Conservation (phyloP, 768 basidiomycete species). For the Tylopilus sp. region DNA sequence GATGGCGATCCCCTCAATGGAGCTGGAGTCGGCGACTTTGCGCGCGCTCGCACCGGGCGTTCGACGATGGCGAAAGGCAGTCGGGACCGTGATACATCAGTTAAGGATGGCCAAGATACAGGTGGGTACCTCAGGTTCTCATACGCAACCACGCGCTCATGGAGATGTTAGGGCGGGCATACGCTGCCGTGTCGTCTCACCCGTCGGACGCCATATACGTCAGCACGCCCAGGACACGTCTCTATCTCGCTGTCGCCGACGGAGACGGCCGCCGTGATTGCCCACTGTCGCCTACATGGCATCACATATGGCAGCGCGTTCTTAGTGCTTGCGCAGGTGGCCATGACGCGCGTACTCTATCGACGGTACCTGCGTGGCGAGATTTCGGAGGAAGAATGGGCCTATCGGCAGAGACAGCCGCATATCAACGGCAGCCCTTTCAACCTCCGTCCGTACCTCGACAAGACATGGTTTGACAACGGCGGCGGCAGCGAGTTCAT, state of each 20-base stretch:
- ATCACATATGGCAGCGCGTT: constrained; percentile 51
- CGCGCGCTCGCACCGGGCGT: constrained; percentile 32
- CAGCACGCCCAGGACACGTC: constrained; percentile 33
- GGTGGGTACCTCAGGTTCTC: constrained; percentile 28
- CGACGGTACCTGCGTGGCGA: no score
- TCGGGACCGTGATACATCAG: constrained; percentile 36
- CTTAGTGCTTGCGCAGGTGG: not conserved
- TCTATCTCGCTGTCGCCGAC: constrained; percentile 25
- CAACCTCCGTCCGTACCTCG: constrained; percentile 49
- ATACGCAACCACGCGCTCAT: not conserved
- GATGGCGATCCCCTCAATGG: constrained; percentile 38
- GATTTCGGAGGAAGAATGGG: no score
- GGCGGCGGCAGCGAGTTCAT: constrained; percentile 47
- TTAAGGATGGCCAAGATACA: constrained; percentile 32
- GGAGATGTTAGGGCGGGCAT: constrained; percentile 48
- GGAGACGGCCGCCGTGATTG: constrained; percentile 31
- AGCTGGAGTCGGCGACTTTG: constrained; percentile 32
- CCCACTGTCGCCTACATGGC: constrained; percentile 37
- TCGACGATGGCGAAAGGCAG: constrained; percentile 45
- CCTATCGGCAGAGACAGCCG: no score
- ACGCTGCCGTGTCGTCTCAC: constrained; percentile 46
- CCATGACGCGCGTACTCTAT: no score
- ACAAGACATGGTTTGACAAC: constrained; percentile 41
- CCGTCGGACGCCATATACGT: constrained; percentile 31
- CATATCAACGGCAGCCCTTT: constrained; percentile 48